A percentile compares a stretch with the other conserved stretches of the same genome.
Evolutionary conservation across 257 asterid genomes (phyloP).

Genomic region (Ophiorrhiza pumila): DNA sequence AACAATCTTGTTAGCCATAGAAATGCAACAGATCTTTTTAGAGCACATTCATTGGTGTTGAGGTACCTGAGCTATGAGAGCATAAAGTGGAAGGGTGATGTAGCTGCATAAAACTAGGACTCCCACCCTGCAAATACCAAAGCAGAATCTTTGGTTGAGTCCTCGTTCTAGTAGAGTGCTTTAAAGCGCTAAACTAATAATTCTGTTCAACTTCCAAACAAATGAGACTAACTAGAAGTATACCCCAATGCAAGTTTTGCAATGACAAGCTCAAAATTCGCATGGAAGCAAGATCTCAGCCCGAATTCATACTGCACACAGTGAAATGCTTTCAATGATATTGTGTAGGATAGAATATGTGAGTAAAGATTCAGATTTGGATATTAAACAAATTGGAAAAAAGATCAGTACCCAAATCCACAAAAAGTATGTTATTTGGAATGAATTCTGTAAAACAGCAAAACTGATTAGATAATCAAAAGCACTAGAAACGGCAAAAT

Average conservation of each 20-base stretch:
- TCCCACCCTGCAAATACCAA: conserved; percentile 49
- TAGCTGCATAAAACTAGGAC: conserved; percentile 79
- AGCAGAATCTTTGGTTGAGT: background rate
- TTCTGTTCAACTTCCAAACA: background rate
- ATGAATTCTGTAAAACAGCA: conserved; percentile 64
- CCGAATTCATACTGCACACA: conserved; percentile 69
- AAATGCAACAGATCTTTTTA: background rate
- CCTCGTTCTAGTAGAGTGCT: background rate
- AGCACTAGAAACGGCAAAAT: background rate
- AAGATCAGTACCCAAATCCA: conserved; percentile 79
- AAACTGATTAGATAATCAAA: background rate
- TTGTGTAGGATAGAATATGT: background rate
- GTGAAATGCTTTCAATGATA: background rate
- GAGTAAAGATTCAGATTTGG: background rate
- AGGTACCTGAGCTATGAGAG: conserved; percentile 80
- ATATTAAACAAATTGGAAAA: conserved; percentile 1
- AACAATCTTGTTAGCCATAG: background rate
- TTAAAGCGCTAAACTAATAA: background rate
- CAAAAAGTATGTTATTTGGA: conserved; percentile 75
- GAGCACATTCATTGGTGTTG: background rate
- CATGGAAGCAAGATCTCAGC: conserved; percentile 69
- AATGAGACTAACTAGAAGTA: conserved; percentile 5
- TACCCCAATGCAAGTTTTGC: conserved; percentile 72
- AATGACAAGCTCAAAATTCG: conserved; percentile 40
- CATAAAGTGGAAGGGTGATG: conserved; percentile 84